A percentile compares a stretch with the other conserved stretches of the same genome.
Evolutionary conservation across 164 flowering plant species (phyloP).

Genomic region (Liquidambar formosana): DNA sequence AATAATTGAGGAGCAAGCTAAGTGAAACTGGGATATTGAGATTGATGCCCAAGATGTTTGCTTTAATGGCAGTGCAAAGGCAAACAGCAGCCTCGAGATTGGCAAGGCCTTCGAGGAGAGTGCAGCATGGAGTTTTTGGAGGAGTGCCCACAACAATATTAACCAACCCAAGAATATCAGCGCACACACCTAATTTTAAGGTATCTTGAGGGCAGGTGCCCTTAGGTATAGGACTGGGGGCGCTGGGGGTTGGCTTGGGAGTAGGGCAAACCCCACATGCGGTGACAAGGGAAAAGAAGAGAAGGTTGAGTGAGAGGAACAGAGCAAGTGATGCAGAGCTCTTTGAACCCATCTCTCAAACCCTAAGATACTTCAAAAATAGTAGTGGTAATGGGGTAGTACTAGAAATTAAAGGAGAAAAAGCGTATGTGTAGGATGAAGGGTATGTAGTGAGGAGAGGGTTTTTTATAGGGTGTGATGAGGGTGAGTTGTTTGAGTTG

Average conservation of each 20-base stretch:
- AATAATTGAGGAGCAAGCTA: conserved; percentile 61
- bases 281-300: conserved; percentile 41
- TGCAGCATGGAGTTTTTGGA: conserved; percentile 55
- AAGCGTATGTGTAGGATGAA: conserved; percentile 1
- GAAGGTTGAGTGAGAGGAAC: conserved; percentile 46
- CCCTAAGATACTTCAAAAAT: background rate
- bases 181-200: conserved; percentile 59
- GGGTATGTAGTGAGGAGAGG: conserved; percentile 1
- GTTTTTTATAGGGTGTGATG: conserved; percentile 10
- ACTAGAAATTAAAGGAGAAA: background rate
- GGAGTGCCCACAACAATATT: conserved; percentile 44
- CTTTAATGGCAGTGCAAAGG: conserved; percentile 72
- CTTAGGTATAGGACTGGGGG: conserved; percentile 7
- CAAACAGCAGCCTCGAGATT: conserved; percentile 72
- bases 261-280: conserved; percentile 42
- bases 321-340: conserved; percentile 41
- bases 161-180: conserved; percentile 39
- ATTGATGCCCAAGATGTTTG: conserved; percentile 55
- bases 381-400: background rate
- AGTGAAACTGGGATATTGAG: conserved; percentile 58
- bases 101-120: conserved; percentile 56
- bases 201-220: conserved; percentile 50
- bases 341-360: conserved; percentile 46
- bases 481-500: background rate
- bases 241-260: conserved; percentile 24